phyloP scores from a whole-genome alignment of 78 protist genomes.

The Dictyostelium purpureum region DNA sequence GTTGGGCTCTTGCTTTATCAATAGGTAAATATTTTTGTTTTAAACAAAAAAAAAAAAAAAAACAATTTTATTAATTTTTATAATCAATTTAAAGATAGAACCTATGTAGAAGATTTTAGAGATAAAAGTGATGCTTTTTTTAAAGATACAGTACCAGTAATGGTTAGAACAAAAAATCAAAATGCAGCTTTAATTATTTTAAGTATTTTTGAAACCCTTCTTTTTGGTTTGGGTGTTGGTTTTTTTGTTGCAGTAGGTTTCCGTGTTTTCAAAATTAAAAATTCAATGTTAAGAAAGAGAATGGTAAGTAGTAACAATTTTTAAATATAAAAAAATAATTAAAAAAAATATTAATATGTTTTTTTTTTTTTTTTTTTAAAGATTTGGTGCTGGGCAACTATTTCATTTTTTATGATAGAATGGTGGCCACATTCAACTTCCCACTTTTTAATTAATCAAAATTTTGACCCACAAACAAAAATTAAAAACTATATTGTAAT shows the following conservation, averaged over 20 bases:
- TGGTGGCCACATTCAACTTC: slow-evolving; percentile 79
- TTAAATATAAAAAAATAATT: background rate
- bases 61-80: background rate
- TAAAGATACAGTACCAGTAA: background rate
- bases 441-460: slow-evolving; percentile 22
- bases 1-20: background rate
- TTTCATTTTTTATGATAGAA: slow-evolving; percentile 4
- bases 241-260: slow-evolving; percentile 45
- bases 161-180: background rate
- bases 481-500: slow-evolving; percentile 28
- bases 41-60: background rate
- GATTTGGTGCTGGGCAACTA: slow-evolving; percentile 30
- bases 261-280: slow-evolving; percentile 55
- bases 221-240: slow-evolving; percentile 60
- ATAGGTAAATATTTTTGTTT: background rate
- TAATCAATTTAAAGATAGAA: background rate
- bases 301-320: slow-evolving; percentile 23
- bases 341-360: background rate
- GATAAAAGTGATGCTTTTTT: slow-evolving; percentile 1
- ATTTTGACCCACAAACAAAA: background rate
- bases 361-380: background rate
- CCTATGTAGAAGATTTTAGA: slow-evolving; percentile 36
- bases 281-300: slow-evolving; percentile 34
- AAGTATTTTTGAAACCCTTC: slow-evolving; percentile 28
- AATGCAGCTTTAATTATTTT: slow-evolving; percentile 18